These are phyloP conservation scores for Phytophthora ohioensis DNA, from an alignment of 352 stramenopile species.

Conservation along the genomic window DNA sequence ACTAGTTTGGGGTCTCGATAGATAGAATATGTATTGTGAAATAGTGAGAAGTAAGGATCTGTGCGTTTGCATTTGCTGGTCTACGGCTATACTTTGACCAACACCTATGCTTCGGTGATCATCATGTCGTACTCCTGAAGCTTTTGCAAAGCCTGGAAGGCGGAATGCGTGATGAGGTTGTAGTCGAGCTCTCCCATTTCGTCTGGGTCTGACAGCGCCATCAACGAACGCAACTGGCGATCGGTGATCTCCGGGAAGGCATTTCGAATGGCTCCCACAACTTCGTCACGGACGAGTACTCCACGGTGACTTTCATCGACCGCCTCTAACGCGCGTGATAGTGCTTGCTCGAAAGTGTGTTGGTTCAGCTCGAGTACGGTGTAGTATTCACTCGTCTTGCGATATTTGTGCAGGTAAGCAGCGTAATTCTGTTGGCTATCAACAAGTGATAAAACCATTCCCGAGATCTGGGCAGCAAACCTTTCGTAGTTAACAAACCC, in stretches of 20 bases:
- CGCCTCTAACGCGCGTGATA: constrained; percentile 69
- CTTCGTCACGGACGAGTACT: constrained; percentile 62
- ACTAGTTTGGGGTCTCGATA: constrained; percentile 25
- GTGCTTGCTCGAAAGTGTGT: constrained; percentile 80
- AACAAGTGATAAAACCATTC: constrained; percentile 73
- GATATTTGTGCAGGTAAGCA: constrained; percentile 68
- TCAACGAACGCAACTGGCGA: constrained; percentile 67
- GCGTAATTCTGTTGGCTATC: constrained; percentile 73
- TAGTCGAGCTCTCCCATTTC: constrained; percentile 83
- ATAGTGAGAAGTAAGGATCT: constrained; percentile 18
- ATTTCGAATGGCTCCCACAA: constrained; percentile 64
- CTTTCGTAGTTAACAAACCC: constrained; percentile 83
- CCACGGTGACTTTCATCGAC: constrained; percentile 70
- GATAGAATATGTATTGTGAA: constrained; percentile 43
- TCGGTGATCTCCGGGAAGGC: constrained; percentile 70
- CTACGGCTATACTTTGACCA: no score
- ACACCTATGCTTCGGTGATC: constrained; percentile 64
- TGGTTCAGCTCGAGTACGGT: constrained; percentile 81
- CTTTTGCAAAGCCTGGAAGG: constrained; percentile 81
- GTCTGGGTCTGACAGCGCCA: constrained; percentile 71
- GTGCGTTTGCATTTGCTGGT: background rate
- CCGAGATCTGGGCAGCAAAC: constrained; percentile 67
- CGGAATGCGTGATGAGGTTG: constrained; percentile 68
- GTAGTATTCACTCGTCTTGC: constrained; percentile 83
- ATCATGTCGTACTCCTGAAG: constrained; percentile 88